Conservation (phyloP, 176 grass and related monocot genomes). For the Chloris gayana region DNA sequence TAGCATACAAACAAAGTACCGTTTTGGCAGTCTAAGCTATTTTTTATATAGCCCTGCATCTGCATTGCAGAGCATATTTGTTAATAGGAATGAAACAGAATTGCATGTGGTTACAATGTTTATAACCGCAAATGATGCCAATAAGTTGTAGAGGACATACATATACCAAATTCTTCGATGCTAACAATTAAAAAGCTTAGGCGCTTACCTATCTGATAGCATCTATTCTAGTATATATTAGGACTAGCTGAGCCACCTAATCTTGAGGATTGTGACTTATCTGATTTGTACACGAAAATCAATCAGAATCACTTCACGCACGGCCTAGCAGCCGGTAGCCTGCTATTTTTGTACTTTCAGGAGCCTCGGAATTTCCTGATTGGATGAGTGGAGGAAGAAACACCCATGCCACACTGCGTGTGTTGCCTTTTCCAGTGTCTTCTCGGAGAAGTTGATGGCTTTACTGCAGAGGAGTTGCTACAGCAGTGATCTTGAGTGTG, state of each 20-base stretch:
- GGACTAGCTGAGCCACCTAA: not conserved
- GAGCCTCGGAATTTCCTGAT: slow-evolving; percentile 1
- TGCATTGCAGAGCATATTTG: too few species aligned
- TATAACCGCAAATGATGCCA: too few species aligned
- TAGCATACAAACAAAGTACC: too few species aligned
- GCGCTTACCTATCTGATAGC: not conserved
- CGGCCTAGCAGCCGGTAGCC: not conserved
- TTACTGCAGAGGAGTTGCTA: slow-evolving; percentile 15
- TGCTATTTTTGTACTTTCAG: slow-evolving; percentile 29
- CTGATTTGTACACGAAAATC: slow-evolving; percentile 1
- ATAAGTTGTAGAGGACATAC: not conserved
- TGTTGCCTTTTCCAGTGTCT: slow-evolving; percentile 32
- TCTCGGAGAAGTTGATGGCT: slow-evolving; percentile 40
- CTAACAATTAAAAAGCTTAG: slow-evolving; percentile 5
- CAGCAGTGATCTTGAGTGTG: slow-evolving; percentile 7
- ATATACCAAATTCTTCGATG: not conserved
- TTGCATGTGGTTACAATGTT: too few species aligned
- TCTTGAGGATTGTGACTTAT: slow-evolving; percentile 25
- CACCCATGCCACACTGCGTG: slow-evolving; percentile 1
- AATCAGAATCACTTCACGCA: not conserved
- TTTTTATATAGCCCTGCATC: too few species aligned
- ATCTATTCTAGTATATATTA: not conserved
- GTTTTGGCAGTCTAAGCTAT: too few species aligned
- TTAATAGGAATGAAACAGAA: too few species aligned
- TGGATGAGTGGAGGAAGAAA: not conserved